These are phyloP conservation scores for Metschnikowia koreensis DNA, from an alignment of 805 yeast genomes.

Conservation along the genomic window DNA sequence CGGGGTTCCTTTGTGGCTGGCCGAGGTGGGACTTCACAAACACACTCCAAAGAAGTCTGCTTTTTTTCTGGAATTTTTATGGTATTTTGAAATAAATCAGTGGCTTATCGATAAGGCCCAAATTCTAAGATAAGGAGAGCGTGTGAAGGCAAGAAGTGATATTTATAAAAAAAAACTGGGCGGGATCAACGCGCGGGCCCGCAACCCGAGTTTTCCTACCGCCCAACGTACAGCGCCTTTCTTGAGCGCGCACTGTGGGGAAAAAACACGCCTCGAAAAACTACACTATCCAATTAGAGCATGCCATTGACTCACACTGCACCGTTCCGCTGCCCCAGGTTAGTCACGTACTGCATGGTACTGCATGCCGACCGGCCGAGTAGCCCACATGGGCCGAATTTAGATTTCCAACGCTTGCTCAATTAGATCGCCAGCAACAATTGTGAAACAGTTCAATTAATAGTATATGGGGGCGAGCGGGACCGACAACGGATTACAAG, in stretches of 20 bases:
- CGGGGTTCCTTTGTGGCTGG: background rate
- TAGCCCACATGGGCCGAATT: background rate
- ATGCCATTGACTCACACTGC: background rate
- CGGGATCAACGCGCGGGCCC: conserved; percentile 1
- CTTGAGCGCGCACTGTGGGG: conserved; percentile 6
- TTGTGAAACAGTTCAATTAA: background rate
- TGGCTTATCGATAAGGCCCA: background rate
- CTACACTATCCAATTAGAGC: background rate
- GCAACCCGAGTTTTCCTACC: background rate
- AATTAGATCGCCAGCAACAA: background rate
- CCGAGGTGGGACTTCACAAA: background rate
- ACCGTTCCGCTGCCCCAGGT: background rate
- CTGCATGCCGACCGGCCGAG: background rate
- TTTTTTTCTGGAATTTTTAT: too few relatives aligned
- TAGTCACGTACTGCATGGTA: background rate
- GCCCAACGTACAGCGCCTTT: conserved; percentile 2
- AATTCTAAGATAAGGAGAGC: background rate
- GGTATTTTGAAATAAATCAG: too few relatives aligned
- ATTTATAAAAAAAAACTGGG: background rate
- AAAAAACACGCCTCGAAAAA: conserved; percentile 1
- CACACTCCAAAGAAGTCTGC: too few relatives aligned
- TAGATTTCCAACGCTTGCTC: background rate
- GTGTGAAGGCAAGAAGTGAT: background rate
- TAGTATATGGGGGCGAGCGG: background rate
- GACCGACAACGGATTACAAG: background rate